These are phyloP conservation scores for Xerocomus nothofagi DNA, from an alignment of 1,284 basidiomycete genomes.

Conservation along the genomic window DNA sequence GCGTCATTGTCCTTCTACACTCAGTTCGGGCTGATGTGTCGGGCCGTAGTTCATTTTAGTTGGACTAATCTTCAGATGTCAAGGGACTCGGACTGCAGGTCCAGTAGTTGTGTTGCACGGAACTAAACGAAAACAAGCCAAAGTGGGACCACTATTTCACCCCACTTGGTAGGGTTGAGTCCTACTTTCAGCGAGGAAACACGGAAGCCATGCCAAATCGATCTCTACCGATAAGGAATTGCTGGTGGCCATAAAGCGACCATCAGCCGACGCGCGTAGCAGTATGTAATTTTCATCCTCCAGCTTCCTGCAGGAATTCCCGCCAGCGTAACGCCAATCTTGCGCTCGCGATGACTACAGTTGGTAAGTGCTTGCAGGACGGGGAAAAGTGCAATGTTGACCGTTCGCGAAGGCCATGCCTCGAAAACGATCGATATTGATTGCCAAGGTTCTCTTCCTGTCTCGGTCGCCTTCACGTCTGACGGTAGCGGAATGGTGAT, in stretches of 20 bases:
- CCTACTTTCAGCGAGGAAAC: background rate
- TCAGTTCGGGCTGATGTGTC: too few relatives aligned
- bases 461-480: background rate
- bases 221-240: background rate
- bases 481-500: conserved; percentile 1
- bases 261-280: background rate
- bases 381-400: background rate
- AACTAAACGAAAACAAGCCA: too few relatives aligned
- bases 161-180: too few relatives aligned
- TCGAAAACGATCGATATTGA: conserved; percentile 2
- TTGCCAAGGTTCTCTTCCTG: background rate
- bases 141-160: too few relatives aligned
- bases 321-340: background rate
- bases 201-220: background rate
- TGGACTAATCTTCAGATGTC: too few relatives aligned
- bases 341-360: background rate
- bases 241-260: background rate
- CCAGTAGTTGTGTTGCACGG: too few relatives aligned
- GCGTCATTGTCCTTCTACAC: too few relatives aligned
- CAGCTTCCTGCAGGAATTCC: background rate
- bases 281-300: too few relatives aligned
- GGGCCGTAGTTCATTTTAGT: too few relatives aligned
- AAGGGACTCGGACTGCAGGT: too few relatives aligned
- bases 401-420: background rate
- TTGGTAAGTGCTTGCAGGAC: background rate